These are phyloP conservation scores for Colletotrichum echinochloae DNA, from an alignment of 2,329 filamentous ascomycete species.

Conservation along the genomic window DNA sequence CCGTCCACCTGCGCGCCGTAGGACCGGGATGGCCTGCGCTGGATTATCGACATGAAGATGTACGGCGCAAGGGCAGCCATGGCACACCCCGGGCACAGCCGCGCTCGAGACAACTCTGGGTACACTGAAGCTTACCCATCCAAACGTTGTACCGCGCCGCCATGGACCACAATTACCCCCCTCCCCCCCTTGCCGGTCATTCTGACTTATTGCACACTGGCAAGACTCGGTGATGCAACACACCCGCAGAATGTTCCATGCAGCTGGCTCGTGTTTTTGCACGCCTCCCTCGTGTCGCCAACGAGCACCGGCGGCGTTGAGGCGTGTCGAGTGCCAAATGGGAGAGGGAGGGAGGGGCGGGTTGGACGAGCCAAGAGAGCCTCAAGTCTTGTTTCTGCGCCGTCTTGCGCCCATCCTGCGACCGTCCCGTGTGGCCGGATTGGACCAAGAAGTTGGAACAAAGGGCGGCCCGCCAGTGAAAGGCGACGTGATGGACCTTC, in stretches of 20 bases:
- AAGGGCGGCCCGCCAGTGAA: slow-evolving; percentile 20
- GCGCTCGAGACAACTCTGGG: background rate
- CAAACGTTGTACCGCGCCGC: background rate
- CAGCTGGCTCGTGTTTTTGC: background rate
- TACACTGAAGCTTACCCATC: background rate
- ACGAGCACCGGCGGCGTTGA: background rate
- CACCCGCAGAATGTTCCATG: slow-evolving; percentile 24
- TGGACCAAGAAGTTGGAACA: slow-evolving; percentile 25
- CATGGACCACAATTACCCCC: background rate
- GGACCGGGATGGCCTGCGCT: slow-evolving; percentile 3
- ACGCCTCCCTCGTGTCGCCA: background rate
- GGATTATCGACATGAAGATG: slow-evolving; percentile 21
- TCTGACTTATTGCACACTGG: too few relatives aligned
- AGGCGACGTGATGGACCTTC: slow-evolving; percentile 27
- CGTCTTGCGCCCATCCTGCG: slow-evolving; percentile 8
- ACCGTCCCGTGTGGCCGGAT: slow-evolving; percentile 13
- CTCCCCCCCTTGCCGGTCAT: too few relatives aligned
- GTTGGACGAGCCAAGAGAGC: background rate
- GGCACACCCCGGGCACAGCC: background rate
- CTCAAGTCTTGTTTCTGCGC: slow-evolving; percentile 30
- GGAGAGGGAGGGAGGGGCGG: background rate
- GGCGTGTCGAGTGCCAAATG: background rate
- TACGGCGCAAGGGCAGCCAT: slow-evolving; percentile 11
- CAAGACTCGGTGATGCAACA: slow-evolving; percentile 30
- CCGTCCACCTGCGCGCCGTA: slow-evolving; percentile 8